Conservation (phyloP, 1,284 basidiomycete species). For the Heimioporus punctisporus region DNA sequence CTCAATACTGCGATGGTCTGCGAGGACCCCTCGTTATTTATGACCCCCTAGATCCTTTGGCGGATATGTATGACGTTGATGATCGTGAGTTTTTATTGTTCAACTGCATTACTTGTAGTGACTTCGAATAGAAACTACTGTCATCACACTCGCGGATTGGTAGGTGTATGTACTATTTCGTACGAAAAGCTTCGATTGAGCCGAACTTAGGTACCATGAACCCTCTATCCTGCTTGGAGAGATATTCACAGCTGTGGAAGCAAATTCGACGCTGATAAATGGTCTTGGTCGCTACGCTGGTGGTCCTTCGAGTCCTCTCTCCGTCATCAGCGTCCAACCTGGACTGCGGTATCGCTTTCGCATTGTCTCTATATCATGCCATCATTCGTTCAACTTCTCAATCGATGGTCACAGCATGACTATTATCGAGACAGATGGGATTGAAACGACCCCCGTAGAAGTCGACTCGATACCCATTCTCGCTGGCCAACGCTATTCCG, state of each 20-base stretch:
- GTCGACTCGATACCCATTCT: conserved; percentile 44
- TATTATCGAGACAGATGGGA: conserved; percentile 53
- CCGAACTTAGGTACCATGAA: conserved; percentile 28
- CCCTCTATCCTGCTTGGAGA: conserved; percentile 13
- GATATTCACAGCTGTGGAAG: conserved; percentile 8
- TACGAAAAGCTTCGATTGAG: background rate
- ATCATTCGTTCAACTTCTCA: conserved; percentile 39
- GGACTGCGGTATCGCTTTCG: conserved; percentile 35
- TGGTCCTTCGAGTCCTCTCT: conserved; percentile 32
- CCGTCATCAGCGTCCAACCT: conserved; percentile 33
- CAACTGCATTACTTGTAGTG: too few relatives aligned
- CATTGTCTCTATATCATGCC: conserved; percentile 37
- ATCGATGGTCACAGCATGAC: conserved; percentile 46
- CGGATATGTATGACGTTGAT: conserved; percentile 39
- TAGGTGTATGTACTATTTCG: too few relatives aligned
- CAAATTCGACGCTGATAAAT: conserved; percentile 49
- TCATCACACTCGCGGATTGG: too few relatives aligned
- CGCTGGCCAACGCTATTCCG: conserved; percentile 43
- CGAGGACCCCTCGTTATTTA: conserved; percentile 44
- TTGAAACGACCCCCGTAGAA: conserved; percentile 37
- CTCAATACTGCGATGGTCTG: conserved; percentile 49
- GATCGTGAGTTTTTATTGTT: conserved; percentile 25
- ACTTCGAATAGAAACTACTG: too few relatives aligned
- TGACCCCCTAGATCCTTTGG: conserved; percentile 38
- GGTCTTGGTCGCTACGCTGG: conserved; percentile 43